These are phyloP conservation scores for Infundibulicybe gibba DNA, from an alignment of 768 basidiomycete genomes.

Conservation along the genomic window DNA sequence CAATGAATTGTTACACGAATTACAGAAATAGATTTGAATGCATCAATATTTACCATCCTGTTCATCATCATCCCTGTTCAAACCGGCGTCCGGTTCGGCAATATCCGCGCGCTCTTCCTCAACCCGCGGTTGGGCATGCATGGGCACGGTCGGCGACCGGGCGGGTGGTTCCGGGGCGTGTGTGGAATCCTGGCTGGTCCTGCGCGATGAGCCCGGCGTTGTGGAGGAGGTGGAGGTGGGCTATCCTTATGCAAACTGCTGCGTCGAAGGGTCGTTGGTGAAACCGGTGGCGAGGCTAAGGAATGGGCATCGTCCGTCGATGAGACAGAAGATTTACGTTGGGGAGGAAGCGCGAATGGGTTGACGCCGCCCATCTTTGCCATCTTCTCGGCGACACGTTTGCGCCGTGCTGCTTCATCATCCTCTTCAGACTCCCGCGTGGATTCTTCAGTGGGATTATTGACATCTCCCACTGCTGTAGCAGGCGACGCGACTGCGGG, in stretches of 20 bases:
- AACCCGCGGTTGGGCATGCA: background rate
- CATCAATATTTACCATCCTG: constrained; percentile 22
- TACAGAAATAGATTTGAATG: constrained; percentile 13
- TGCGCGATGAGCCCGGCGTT: no score
- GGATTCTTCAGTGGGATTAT: background rate
- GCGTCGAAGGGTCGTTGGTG: background rate
- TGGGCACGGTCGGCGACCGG: background rate
- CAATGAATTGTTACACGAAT: constrained; percentile 19
- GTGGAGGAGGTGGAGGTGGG: no score
- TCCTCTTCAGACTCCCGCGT: constrained; percentile 26
- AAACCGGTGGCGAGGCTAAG: constrained; percentile 1
- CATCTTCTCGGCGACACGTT: constrained; percentile 59
- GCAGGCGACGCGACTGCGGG: background rate
- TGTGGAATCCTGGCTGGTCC: background rate
- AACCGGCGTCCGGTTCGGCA: constrained; percentile 3
- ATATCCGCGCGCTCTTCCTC: background rate
- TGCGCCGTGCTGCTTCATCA: constrained; percentile 50
- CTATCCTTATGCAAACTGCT: no score
- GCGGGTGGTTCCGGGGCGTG: background rate
- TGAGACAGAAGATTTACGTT: constrained; percentile 12
- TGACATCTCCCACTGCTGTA: background rate
- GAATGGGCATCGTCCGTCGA: constrained; percentile 8
- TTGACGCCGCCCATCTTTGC: constrained; percentile 71
- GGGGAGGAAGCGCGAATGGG: constrained; percentile 32
- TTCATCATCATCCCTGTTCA: background rate